Conservation (phyloP, 208 protist genomes). For the Angomonas ambiguus region DNA sequence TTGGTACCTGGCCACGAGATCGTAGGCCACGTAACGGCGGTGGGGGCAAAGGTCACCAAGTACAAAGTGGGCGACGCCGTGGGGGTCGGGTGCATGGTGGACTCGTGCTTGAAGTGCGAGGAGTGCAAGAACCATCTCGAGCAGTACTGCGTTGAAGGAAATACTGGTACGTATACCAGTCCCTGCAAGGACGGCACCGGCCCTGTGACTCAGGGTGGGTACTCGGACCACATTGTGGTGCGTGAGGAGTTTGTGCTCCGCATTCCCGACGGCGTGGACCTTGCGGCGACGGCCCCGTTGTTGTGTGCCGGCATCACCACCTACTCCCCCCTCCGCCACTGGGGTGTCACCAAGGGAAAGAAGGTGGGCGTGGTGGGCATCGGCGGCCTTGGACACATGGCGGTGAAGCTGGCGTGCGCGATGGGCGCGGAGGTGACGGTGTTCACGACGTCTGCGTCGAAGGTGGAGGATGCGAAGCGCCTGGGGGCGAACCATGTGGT, state of each 20-base stretch:
- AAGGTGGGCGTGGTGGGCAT: conserved; percentile 63
- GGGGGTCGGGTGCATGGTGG: conserved; percentile 74
- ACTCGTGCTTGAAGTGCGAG: conserved; percentile 47
- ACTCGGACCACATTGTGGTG: conserved; percentile 33
- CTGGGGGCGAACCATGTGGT: conserved; percentile 8
- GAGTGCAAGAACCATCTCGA: conserved; percentile 44
- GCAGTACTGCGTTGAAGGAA: conserved; percentile 56
- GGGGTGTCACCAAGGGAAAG: conserved; percentile 26
- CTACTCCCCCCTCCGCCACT: conserved; percentile 56
- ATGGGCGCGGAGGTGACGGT: conserved; percentile 8
- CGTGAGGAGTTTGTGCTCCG: conserved; percentile 8
- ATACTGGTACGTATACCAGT: conserved; percentile 35
- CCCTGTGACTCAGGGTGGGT: conserved; percentile 32
- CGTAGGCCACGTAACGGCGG: conserved; percentile 21
- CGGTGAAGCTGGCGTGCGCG: conserved; percentile 5
- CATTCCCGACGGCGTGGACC: neutral
- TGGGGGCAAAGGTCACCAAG: conserved; percentile 45
- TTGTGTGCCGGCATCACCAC: conserved; percentile 41
- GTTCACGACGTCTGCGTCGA: conserved; percentile 5
- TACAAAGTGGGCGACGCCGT: conserved; percentile 61
- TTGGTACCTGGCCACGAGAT: conserved; percentile 71
- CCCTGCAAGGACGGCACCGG: conserved; percentile 14
- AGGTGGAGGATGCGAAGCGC: conserved; percentile 5
- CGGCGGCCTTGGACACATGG: conserved; percentile 51
- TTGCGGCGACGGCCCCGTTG: neutral